These are phyloP conservation scores for Mycena polygramma DNA, from an alignment of 768 basidiomycete genomes.

Conservation along the genomic window DNA sequence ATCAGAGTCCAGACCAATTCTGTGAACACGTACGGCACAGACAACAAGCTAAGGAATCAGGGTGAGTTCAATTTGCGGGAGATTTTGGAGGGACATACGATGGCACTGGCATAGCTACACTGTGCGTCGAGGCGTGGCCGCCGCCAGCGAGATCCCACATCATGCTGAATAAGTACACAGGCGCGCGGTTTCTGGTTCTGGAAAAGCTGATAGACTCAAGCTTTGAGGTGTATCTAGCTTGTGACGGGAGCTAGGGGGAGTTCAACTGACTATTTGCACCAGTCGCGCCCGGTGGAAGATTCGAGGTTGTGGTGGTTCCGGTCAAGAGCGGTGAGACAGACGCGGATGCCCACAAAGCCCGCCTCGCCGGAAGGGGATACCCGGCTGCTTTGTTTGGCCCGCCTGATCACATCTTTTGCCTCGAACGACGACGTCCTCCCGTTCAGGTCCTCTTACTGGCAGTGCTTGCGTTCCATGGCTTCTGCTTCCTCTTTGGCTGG, in stretches of 20 bases:
- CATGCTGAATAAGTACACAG: too few relatives aligned
- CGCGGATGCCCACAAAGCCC: slow-evolving; percentile 15
- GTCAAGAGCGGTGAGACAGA: slow-evolving; percentile 23
- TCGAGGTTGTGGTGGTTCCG: slow-evolving; percentile 22
- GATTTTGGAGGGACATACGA: too few relatives aligned
- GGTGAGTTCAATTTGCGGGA: too few relatives aligned
- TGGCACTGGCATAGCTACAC: too few relatives aligned
- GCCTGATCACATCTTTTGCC: background rate
- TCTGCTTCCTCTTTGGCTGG: background rate
- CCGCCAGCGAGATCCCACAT: too few relatives aligned
- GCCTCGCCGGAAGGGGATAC: slow-evolving; percentile 5
- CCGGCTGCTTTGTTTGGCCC: too few relatives aligned
- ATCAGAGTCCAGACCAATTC: background rate
- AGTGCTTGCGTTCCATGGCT: background rate
- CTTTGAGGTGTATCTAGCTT: too few relatives aligned
- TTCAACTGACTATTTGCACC: background rate
- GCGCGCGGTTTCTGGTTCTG: too few relatives aligned
- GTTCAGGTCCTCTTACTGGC: background rate
- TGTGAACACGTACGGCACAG: slow-evolving; percentile 6
- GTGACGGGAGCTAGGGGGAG: background rate
- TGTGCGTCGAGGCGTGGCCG: too few relatives aligned
- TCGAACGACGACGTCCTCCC: background rate
- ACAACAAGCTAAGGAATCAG: background rate
- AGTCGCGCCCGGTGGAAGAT: background rate
- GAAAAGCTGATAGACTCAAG: too few relatives aligned